Evolutionary conservation across 2,329 filamentous ascomycete species (phyloP).

Genomic region (Xylariaceae sp.): DNA sequence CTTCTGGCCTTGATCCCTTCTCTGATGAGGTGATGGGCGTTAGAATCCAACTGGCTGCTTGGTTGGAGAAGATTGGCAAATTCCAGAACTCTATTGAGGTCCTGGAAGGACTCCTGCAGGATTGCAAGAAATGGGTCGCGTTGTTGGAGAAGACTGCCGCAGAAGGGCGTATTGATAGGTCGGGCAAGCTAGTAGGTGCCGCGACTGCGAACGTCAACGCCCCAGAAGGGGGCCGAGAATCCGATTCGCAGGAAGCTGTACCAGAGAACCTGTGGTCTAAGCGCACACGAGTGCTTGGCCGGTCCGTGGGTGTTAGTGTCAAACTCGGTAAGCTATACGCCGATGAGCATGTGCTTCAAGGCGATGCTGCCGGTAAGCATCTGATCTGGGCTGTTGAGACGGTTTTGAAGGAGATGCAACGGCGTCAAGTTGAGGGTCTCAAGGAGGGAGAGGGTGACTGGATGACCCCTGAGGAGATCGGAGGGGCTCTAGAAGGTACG

Average conservation of each 20-base stretch:
- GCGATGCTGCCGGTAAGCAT: slow-evolving; percentile 67
- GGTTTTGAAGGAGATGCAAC: slow-evolving; percentile 65
- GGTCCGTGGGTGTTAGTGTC: slow-evolving; percentile 68
- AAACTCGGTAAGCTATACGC: slow-evolving; percentile 83
- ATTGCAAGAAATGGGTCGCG: slow-evolving; percentile 60
- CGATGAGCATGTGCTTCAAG: slow-evolving; percentile 67
- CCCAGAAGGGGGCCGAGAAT: slow-evolving; percentile 17
- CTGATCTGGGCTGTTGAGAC: slow-evolving; percentile 80
- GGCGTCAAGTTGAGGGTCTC: slow-evolving; percentile 61
- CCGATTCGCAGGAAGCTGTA: slow-evolving; percentile 17
- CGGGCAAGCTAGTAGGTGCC: slow-evolving; percentile 32
- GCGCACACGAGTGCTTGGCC: slow-evolving; percentile 64
- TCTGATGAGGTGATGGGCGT: slow-evolving; percentile 88
- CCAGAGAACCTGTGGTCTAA: slow-evolving; percentile 50
- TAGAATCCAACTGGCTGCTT: slow-evolving; percentile 71
- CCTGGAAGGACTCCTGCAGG: slow-evolving; percentile 67
- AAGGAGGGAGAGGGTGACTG: slow-evolving; percentile 67
- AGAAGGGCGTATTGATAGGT: slow-evolving; percentile 42
- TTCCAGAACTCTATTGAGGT: slow-evolving; percentile 68
- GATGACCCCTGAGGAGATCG: slow-evolving; percentile 66
- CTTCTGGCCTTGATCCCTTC: slow-evolving; percentile 76
- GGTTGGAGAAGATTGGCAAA: slow-evolving; percentile 73
- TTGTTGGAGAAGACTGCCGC: slow-evolving; percentile 46
- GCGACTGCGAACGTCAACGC: slow-evolving; percentile 7
- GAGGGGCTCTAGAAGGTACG: slow-evolving; percentile 65